Conservation (phyloP, 257 asterid species). For the Linaria vulgaris region DNA sequence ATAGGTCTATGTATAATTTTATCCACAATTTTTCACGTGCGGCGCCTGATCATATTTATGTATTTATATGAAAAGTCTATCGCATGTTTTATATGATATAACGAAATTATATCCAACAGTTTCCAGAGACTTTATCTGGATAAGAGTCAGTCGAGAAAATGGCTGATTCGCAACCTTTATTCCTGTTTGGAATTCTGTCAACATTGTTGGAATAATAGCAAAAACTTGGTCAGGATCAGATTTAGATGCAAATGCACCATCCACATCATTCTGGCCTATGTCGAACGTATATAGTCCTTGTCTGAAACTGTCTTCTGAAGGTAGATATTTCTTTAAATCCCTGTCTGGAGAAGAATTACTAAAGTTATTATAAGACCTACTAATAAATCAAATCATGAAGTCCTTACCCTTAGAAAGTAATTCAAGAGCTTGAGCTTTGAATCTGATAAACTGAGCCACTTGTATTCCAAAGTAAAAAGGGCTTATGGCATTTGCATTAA, state of each 20-base stretch:
- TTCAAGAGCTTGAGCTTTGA: constrained; percentile 33
- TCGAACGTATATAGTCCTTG: constrained; percentile 44
- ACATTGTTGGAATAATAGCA: constrained; percentile 36
- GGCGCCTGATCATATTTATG: too few relatives aligned
- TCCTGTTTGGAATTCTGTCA: constrained; percentile 11
- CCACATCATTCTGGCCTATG: constrained; percentile 51
- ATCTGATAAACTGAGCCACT: constrained; percentile 42
- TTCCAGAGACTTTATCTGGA: too few relatives aligned
- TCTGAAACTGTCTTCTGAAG: constrained; percentile 26
- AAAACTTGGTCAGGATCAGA: constrained; percentile 27
- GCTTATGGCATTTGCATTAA: constrained; percentile 21
- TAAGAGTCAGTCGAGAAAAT: background rate
- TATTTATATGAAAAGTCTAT: too few relatives aligned
- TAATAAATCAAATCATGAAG: too few relatives aligned
- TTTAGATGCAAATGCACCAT: constrained; percentile 33
- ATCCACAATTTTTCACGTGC: too few relatives aligned
- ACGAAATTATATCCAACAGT: too few relatives aligned
- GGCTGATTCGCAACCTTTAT: constrained; percentile 7
- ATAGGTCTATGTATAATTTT: too few relatives aligned
- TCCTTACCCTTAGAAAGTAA: constrained; percentile 2
- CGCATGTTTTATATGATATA: too few relatives aligned
- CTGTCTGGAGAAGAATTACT: background rate
- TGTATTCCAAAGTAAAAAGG: constrained; percentile 43
- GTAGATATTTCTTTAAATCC: constrained; percentile 5
- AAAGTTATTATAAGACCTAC: too few relatives aligned